Conservation (phyloP, 2,329 filamentous ascomycete genomes). For the Epichloe coenophiala region DNA sequence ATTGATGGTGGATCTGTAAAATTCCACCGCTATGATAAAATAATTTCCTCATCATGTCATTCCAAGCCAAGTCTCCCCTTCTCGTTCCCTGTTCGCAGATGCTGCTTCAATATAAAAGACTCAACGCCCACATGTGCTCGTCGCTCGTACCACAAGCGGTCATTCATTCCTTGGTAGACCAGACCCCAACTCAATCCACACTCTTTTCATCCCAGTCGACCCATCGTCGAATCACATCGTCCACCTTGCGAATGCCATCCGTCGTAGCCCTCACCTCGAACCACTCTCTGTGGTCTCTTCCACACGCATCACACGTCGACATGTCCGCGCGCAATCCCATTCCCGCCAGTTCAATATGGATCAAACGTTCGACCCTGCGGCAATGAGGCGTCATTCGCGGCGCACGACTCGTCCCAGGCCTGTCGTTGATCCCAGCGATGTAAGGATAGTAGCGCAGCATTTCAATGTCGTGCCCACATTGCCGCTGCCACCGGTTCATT, state of each 20-base stretch:
- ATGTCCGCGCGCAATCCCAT: conserved; percentile 39
- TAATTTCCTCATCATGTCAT: too few relatives aligned
- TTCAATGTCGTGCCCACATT: conserved; percentile 81
- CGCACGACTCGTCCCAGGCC: conserved; percentile 14
- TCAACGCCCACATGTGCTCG: not conserved
- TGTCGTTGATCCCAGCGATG: conserved; percentile 30
- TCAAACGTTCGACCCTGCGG: conserved; percentile 75
- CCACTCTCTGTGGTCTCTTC: conserved; percentile 83
- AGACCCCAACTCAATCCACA: not conserved
- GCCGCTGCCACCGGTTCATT: conserved; percentile 83
- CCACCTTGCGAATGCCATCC: conserved; percentile 52
- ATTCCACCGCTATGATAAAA: too few relatives aligned
- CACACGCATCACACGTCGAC: conserved; percentile 60
- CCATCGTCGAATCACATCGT: conserved; percentile 69
- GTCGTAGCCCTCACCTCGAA: conserved; percentile 74
- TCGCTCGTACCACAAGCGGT: not conserved
- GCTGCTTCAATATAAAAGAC: not conserved
- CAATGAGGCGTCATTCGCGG: conserved; percentile 69
- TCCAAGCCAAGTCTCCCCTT: too few relatives aligned
- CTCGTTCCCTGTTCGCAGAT: too few relatives aligned
- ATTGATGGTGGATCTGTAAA: too few relatives aligned
- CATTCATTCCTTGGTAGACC: not conserved
- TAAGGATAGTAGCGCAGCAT: conserved; percentile 90
- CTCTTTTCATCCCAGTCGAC: conserved; percentile 63
- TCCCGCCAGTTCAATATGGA: conserved; percentile 76